These are phyloP conservation scores for Camellia lanceoleosa DNA, from an alignment of 148 eudicot species.

Conservation along the genomic window DNA sequence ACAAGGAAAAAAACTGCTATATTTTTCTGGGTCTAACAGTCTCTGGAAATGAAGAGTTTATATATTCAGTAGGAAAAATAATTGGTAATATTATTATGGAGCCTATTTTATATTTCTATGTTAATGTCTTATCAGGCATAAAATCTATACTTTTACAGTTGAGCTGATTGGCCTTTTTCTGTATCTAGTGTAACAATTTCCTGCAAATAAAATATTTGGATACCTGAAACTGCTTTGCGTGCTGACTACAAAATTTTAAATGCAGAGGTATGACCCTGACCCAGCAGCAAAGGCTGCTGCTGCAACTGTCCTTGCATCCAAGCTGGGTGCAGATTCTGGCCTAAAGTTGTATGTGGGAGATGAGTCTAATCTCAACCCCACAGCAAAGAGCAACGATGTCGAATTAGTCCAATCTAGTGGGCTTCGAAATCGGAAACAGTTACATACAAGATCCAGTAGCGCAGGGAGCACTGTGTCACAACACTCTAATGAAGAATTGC, in stretches of 20 bases:
- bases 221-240: constrained; percentile 8
- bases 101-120: neutral
- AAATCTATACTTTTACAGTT: neutral
- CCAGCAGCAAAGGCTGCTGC: constrained; percentile 99
- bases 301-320: constrained; percentile 85
- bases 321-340: constrained; percentile 86
- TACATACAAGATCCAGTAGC: constrained; percentile 39
- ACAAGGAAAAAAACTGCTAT: neutral
- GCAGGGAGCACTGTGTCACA: constrained; percentile 34
- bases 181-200: neutral
- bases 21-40: neutral
- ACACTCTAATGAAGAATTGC: constrained; percentile 33
- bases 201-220: neutral
- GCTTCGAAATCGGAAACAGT: constrained; percentile 69
- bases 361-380: constrained; percentile 38
- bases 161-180: neutral
- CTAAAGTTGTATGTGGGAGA: constrained; percentile 66
- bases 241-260: constrained; percentile 10
- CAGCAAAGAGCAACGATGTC: constrained; percentile 66
- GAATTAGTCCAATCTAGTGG: constrained; percentile 56
- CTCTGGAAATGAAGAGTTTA: neutral
- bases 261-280: constrained; percentile 92
- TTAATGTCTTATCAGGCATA: neutral
- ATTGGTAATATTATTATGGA: neutral
- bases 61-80: neutral